Evolutionary conservation across 495 filamentous ascomycete species (phyloP).

Genomic region (Cercophora samala): DNA sequence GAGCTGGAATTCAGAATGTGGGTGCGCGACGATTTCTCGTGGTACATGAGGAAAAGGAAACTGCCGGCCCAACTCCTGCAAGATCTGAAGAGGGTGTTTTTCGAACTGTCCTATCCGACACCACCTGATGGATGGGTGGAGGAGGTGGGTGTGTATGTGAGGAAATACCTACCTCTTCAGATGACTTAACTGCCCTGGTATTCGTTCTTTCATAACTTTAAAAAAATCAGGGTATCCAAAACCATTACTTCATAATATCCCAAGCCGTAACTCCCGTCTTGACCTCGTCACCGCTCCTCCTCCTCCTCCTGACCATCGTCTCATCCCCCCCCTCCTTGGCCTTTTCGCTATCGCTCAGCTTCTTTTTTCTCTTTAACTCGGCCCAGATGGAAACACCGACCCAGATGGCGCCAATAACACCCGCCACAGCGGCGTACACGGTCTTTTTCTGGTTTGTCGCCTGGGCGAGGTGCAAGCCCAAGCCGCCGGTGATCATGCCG

Average conservation of each 20-base stretch:
- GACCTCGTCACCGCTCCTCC: background rate
- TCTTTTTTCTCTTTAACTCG: conserved; percentile 21
- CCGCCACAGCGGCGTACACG: conserved; percentile 37
- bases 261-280: background rate
- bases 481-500: conserved; percentile 65
- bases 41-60: conserved; percentile 2
- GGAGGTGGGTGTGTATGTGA: too few relatives aligned
- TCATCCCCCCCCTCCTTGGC: conserved; percentile 2
- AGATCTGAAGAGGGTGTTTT: conserved; percentile 24
- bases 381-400: conserved; percentile 24
- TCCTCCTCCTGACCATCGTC: background rate
- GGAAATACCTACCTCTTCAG: too few relatives aligned
- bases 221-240: too few relatives aligned
- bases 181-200: too few relatives aligned
- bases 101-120: conserved; percentile 29
- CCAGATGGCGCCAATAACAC: conserved; percentile 36
- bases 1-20: too few relatives aligned
- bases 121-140: conserved; percentile 7
- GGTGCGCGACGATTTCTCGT: too few relatives aligned
- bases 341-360: background rate
- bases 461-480: conserved; percentile 54
- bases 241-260: background rate
- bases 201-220: too few relatives aligned
- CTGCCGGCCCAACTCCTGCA: conserved; percentile 10
- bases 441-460: conserved; percentile 24